phyloP scores from a whole-genome alignment of 805 yeast genomes.

The Metschnikowia koreensis region DNA sequence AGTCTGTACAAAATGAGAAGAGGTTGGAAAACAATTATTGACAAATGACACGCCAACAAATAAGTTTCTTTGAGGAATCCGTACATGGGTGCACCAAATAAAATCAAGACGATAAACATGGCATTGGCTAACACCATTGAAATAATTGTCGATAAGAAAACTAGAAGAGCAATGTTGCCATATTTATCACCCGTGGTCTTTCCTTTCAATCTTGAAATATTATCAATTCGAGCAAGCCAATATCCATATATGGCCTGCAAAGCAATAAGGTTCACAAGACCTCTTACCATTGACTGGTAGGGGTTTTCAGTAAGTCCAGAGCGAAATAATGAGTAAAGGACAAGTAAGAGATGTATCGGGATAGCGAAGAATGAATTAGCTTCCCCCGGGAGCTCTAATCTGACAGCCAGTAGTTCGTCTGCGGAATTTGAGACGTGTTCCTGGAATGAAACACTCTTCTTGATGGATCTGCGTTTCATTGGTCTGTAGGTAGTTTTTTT shows the following conservation, averaged over 20 bases:
- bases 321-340: constrained; percentile 30
- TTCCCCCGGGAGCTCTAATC: constrained; percentile 9
- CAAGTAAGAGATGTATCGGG: constrained; percentile 31
- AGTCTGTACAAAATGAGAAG: constrained; percentile 54
- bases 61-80: constrained; percentile 53
- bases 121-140: constrained; percentile 38
- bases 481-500: neutral
- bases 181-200: constrained; percentile 4
- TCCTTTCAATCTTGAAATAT: neutral
- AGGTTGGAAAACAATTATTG: constrained; percentile 61
- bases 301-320: constrained; percentile 29
- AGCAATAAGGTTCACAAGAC: constrained; percentile 25
- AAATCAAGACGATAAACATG: constrained; percentile 42
- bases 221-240: constrained; percentile 3
- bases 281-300: constrained; percentile 23
- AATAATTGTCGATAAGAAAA: constrained; percentile 19
- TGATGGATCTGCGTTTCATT: constrained; percentile 13
- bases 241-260: constrained; percentile 24
- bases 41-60: constrained; percentile 58
- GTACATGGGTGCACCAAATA: constrained; percentile 81
- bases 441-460: constrained; percentile 18
- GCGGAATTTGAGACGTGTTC: constrained; percentile 4
- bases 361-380: constrained; percentile 16
- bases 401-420: neutral
- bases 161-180: constrained; percentile 12